These are phyloP conservation scores for Blastobotrys serpentis DNA, from an alignment of 1,139 yeast species.

Conservation along the genomic window DNA sequence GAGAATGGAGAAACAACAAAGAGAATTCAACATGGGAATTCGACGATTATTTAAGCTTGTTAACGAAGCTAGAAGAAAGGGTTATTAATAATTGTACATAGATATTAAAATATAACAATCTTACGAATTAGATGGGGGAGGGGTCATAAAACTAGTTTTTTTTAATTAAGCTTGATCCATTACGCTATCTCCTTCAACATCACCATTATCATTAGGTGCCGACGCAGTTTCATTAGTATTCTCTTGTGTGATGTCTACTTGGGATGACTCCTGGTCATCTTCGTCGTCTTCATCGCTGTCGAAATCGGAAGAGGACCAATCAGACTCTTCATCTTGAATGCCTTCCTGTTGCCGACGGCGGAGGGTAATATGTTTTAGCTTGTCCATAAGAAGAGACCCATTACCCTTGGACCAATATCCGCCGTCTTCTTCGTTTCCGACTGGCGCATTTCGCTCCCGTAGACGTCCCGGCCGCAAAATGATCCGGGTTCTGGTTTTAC, in stretches of 20 bases:
- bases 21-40: conserved; percentile 38
- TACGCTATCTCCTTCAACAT: background rate
- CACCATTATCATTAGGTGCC: background rate
- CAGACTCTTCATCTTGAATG: conserved; percentile 13
- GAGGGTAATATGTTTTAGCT: conserved; percentile 9
- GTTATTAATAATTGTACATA: conserved; percentile 30
- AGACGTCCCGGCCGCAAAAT: conserved; percentile 20
- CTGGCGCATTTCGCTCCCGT: conserved; percentile 10
- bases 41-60: conserved; percentile 38
- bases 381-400: conserved; percentile 20
- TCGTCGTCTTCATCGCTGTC: conserved; percentile 7
- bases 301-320: conserved; percentile 3
- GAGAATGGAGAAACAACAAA: conserved; percentile 34
- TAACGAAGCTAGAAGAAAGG: conserved; percentile 40
- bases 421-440: background rate
- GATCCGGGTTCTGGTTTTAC: conserved; percentile 27
- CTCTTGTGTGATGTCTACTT: background rate
- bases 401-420: conserved; percentile 11
- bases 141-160: no score
- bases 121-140: no score
- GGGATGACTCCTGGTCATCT: background rate
- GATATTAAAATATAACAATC: background rate
- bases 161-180: background rate
- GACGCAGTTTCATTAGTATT: background rate
- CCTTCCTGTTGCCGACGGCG: background rate